Conservation (phyloP, 2,329 filamentous ascomycete genomes). For the Akanthomyces dipterigenus region DNA sequence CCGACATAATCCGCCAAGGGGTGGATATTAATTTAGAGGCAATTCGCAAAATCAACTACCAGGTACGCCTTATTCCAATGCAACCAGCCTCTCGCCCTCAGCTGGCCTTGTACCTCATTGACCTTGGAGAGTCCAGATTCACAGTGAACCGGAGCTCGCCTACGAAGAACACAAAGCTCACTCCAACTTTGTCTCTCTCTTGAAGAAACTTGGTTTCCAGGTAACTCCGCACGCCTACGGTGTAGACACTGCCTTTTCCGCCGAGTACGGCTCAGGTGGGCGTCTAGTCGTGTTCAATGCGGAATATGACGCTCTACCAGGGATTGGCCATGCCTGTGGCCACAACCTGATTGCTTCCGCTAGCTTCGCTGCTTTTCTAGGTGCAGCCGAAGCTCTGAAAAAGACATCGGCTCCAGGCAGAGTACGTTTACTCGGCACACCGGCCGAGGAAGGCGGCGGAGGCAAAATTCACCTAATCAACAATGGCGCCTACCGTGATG, state of each 20-base stretch:
- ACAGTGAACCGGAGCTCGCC: constrained; percentile 23
- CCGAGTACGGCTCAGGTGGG: constrained; percentile 22
- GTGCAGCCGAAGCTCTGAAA: constrained; percentile 21
- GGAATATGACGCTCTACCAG: constrained; percentile 29
- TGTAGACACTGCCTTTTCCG: constrained; percentile 27
- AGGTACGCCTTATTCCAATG: not conserved
- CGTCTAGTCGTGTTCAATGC: constrained; percentile 26
- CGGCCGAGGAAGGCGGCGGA: constrained; percentile 35
- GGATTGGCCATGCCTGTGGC: constrained; percentile 30
- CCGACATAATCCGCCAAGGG: not conserved
- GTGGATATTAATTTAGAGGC: not conserved
- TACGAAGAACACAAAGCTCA: constrained; percentile 25
- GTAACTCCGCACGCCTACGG: constrained; percentile 27
- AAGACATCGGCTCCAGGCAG: constrained; percentile 23
- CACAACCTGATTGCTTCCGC: constrained; percentile 25
- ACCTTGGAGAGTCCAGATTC: constrained; percentile 14
- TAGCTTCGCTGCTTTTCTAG: constrained; percentile 28
- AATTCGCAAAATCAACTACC: constrained; percentile 2
- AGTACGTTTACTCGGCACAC: constrained; percentile 33
- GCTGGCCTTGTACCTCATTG: not conserved
- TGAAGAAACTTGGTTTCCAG: constrained; percentile 18
- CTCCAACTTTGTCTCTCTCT: constrained; percentile 17
- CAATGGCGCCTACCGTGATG: constrained; percentile 19
- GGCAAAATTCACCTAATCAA: constrained; percentile 36
- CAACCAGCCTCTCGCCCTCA: not conserved